Conservation (phyloP, 2,329 filamentous ascomycete genomes). For the Pseudopyricularia javanii region DNA sequence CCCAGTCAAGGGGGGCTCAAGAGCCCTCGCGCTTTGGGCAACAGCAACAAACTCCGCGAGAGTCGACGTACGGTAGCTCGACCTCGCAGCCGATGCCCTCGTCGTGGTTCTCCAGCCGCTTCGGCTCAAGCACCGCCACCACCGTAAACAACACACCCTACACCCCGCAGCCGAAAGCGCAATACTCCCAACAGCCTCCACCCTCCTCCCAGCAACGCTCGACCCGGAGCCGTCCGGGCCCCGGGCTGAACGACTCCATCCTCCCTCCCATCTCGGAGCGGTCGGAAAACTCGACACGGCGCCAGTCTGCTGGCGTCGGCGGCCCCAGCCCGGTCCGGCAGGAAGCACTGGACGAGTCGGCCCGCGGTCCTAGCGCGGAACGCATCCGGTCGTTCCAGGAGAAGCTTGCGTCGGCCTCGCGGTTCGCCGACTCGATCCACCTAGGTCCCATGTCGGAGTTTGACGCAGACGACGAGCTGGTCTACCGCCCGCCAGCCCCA, state of each 20-base stretch:
- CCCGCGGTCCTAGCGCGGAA: neutral
- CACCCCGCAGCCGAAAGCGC: neutral
- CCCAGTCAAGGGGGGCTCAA: neutral
- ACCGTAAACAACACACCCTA: neutral
- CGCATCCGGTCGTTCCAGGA: constrained; percentile 5
- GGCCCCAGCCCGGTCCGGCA: neutral
- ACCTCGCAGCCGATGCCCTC: neutral
- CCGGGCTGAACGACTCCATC: neutral
- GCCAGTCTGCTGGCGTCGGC: neutral
- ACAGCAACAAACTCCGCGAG: neutral
- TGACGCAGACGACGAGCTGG: constrained; percentile 7
- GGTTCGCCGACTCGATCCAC: constrained; percentile 11
- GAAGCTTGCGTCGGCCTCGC: constrained; percentile 8
- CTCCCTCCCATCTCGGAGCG: constrained; percentile 2
- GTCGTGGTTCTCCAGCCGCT: neutral
- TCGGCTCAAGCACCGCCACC: neutral
- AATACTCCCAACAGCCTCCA: neutral
- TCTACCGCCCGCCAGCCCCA: constrained; percentile 3
- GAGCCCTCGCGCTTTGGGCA: neutral
- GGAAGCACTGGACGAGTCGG: neutral
- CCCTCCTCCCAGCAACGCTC: neutral
- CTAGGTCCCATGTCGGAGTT: constrained; percentile 12
- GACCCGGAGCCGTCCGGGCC: neutral
- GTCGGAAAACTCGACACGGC: neutral
- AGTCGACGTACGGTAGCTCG: neutral